Conservation (phyloP, 306 rosid species). For the Astragalus glycyphyllos region DNA sequence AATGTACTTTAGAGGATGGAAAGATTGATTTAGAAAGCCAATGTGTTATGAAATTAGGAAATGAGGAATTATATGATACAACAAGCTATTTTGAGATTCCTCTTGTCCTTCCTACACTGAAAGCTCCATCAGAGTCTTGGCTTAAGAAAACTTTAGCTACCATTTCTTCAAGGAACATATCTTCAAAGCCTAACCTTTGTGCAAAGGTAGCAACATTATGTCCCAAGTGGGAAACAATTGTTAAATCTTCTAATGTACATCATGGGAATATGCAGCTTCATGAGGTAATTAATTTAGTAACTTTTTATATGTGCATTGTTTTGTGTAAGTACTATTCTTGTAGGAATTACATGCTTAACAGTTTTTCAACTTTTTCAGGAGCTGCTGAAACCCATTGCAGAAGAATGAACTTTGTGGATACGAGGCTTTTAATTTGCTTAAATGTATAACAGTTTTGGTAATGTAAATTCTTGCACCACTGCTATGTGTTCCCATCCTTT, state of each 20-base stretch:
- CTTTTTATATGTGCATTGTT: conserved; percentile 33
- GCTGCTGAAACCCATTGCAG: conserved; percentile 62
- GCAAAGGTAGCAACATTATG: conserved; percentile 39
- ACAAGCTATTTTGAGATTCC: conserved; percentile 43
- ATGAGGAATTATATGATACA: conserved; percentile 36
- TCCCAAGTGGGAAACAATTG: conserved; percentile 62
- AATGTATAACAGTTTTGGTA: conserved; percentile 32
- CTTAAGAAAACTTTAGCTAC: conserved; percentile 74
- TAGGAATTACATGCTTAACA: conserved; percentile 18
- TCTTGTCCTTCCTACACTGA: conserved; percentile 69
- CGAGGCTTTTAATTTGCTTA: conserved; percentile 39
- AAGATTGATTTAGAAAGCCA: conserved; percentile 51
- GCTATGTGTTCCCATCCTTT: background rate
- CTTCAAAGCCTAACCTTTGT: conserved; percentile 52
- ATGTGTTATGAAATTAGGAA: conserved; percentile 27
- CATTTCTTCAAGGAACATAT: conserved; percentile 55
- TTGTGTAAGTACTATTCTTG: conserved; percentile 19
- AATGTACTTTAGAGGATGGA: conserved; percentile 26
- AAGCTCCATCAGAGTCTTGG: conserved; percentile 98
- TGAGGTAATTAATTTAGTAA: conserved; percentile 66
- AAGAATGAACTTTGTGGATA: conserved; percentile 54
- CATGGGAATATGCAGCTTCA: conserved; percentile 55
- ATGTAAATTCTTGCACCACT: conserved; percentile 24
- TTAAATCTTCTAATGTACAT: conserved; percentile 56
- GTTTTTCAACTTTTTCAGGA: conserved; percentile 59